Evolutionary conservation across 73 alveolate species (phyloP).

Genomic region (Paramecium biaurelia): DNA sequence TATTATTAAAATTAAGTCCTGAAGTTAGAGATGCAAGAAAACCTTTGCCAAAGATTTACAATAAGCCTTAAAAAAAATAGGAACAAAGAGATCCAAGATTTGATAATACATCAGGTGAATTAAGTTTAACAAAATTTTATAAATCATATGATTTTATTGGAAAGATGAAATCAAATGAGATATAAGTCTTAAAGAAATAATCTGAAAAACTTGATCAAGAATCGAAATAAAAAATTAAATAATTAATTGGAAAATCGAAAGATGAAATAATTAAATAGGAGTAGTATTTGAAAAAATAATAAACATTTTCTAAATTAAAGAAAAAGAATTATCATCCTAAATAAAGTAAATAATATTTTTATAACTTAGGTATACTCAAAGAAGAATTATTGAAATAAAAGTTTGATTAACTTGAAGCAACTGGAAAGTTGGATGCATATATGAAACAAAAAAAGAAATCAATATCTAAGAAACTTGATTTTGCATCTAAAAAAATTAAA

Average conservation of each 20-base stretch:
- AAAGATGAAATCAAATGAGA: slow-evolving; percentile 19
- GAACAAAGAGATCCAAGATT: slow-evolving; percentile 41
- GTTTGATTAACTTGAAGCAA: neutral
- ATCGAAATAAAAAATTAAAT: neutral
- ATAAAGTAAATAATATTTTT: neutral
- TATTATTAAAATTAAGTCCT: neutral
- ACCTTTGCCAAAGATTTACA: neutral
- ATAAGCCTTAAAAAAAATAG: neutral
- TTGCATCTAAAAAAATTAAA: neutral
- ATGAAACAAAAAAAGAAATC: neutral
- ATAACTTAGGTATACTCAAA: neutral
- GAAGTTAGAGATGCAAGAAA: slow-evolving; percentile 21
- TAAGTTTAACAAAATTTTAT: slow-evolving; percentile 13
- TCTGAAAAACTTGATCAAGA: neutral
- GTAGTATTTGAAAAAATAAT: neutral
- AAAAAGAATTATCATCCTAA: slow-evolving; percentile 21
- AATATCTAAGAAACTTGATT: neutral
- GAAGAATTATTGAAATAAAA: neutral
- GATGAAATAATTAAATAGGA: slow-evolving; percentile 7
- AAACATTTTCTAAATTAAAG: neutral
- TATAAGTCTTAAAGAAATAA: neutral
- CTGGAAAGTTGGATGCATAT: slow-evolving; percentile 14
- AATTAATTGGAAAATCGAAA: neutral
- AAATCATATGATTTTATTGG: slow-evolving; percentile 13
- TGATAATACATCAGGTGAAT: neutral